Base-by-base conservation (phyloP, 2,329 filamentous ascomycete species). In the Ceratocystis lukuohia region DNA sequence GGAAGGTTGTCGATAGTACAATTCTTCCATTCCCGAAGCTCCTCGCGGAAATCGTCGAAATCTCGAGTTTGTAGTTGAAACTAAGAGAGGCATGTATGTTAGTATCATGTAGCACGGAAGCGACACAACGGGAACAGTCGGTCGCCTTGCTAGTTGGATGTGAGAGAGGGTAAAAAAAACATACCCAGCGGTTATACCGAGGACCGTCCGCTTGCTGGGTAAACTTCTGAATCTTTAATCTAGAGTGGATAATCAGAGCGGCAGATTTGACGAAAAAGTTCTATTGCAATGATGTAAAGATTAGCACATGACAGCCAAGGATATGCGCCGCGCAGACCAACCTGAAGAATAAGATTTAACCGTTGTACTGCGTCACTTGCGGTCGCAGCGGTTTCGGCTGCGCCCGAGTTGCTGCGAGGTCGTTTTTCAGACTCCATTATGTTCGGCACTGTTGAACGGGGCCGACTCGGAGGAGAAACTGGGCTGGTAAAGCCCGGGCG, bases 31-130 rank as follows among this genome's bases (percentile, higher is more conserved):
- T 84, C 80, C 71, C 83, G 82, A 69, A 97, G 82, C 70, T 94
- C 88, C 70, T 95, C 88, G 72, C 83, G 81, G 73, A 96, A 91
- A 68, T 89, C 86, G 73, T 96, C 90, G 69, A 93, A 93, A 71
- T 99, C 94, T 71, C 96, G 89, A 57, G 96, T 87, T 70, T 96
- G 88, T 71, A 96, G 86, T 79, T 96, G 95, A 77, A 96, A 99
- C 94, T 97, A 59, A 17, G 61, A 20, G 57, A 8, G 12, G 1
- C 28, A 12, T 50, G 1, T 25, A 12, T 53, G 59, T 70, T 50
- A 70, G 68, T 48, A 67, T 68, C 22, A n/a, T 10, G 3, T 12
- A 4, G 8, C 20, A 50, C n/a, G 48, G n/a, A 50, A 50, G 22
- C 8, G 48, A 25, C 12, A n/a, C 15, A 5, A 41, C 15, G 25